Evolutionary conservation across 202 grass and related monocot genomes (phyloP).

Genomic region (Zizania palustris): DNA sequence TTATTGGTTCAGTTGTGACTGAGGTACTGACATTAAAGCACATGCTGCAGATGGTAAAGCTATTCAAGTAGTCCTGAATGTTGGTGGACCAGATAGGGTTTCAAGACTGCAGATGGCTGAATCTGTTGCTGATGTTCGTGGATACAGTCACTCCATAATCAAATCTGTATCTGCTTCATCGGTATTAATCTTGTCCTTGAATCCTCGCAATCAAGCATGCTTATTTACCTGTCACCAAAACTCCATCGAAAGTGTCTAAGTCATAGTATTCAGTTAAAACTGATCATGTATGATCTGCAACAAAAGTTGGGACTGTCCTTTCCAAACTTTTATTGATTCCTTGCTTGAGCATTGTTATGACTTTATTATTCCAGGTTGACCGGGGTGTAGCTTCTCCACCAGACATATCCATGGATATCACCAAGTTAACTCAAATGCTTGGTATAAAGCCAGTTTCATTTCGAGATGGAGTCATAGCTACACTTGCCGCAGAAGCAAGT

Average conservation of each 20-base stretch:
- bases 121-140: constrained; percentile 70
- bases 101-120: constrained; percentile 97
- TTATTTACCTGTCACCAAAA: background rate
- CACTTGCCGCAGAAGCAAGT: constrained; percentile 56
- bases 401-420: constrained; percentile 98
- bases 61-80: constrained; percentile 72
- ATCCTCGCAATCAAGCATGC: background rate
- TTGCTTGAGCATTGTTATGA: background rate
- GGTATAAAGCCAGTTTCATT: constrained; percentile 70
- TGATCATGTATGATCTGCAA: background rate
- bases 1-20: background rate
- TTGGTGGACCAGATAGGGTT: constrained; percentile 77
- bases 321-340: background rate
- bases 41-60: constrained; percentile 62
- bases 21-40: constrained; percentile 16
- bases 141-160: constrained; percentile 66
- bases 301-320: background rate
- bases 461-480: constrained; percentile 74
- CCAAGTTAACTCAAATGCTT: constrained; percentile 63
- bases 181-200: constrained; percentile 41
- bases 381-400: constrained; percentile 80
- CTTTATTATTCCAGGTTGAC: constrained; percentile 56
- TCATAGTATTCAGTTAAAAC: background rate
- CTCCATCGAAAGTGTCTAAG: background rate
- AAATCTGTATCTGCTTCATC: constrained; percentile 86